These are phyloP conservation scores for Pseudocercospora fuligena DNA, from an alignment of 2,329 filamentous ascomycete species.

Conservation along the genomic window DNA sequence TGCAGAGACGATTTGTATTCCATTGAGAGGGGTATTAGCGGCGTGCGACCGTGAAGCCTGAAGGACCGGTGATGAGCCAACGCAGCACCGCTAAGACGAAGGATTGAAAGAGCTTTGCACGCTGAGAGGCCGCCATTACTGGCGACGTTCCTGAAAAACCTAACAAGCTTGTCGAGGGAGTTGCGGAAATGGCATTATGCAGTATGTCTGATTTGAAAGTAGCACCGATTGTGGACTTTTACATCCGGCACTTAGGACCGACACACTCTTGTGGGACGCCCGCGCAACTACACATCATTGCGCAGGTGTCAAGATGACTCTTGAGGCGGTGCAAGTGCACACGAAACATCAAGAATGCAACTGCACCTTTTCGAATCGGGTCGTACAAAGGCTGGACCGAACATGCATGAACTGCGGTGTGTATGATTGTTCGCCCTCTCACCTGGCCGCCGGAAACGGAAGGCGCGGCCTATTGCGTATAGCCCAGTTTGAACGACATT, in stretches of 20 bases:
- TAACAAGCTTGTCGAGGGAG: too few species aligned
- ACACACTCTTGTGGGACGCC: background rate
- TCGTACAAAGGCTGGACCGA: background rate
- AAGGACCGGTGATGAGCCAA: too few species aligned
- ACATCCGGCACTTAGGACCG: background rate
- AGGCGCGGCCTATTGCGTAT: conserved; percentile 1
- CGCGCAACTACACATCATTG: background rate
- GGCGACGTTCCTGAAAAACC: too few species aligned
- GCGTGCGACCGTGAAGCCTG: too few species aligned
- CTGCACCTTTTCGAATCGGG: background rate
- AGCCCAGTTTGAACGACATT: background rate
- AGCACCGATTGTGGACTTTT: background rate
- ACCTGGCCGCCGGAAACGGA: background rate
- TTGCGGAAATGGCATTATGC: background rate
- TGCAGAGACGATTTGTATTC: background rate
- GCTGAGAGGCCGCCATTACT: too few species aligned
- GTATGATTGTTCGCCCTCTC: background rate
- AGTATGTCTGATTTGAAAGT: background rate
- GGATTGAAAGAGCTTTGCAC: too few species aligned
- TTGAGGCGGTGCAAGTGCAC: background rate
- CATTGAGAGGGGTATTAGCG: too few species aligned
- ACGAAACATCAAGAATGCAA: background rate
- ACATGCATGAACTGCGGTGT: background rate
- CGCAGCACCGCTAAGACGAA: too few species aligned
- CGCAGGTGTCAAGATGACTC: conserved; percentile 1